phyloP scores from a whole-genome alignment of 2,329 filamentous ascomycete species.

The Phialophora expanda region DNA sequence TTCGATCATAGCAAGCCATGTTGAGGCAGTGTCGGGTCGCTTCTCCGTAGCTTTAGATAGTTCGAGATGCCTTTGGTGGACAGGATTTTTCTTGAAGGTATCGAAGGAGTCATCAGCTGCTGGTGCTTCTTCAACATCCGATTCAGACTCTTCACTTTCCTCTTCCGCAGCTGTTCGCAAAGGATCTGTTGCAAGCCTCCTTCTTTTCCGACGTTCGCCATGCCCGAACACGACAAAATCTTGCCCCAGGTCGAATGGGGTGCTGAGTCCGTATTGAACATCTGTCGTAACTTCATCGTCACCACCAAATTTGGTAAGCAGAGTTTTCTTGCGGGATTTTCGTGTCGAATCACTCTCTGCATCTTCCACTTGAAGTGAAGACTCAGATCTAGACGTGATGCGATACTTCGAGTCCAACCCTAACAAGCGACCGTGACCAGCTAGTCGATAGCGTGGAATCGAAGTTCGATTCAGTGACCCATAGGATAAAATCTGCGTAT shows the following conservation, averaged over 20 bases:
- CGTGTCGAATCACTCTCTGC: conserved; percentile 47
- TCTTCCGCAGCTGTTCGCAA: conserved; percentile 52
- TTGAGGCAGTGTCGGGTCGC: conserved; percentile 67
- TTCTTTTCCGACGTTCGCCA: conserved; percentile 26
- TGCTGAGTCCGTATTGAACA: conserved; percentile 32
- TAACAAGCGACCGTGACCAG: conserved; percentile 70
- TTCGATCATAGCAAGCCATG: conserved; percentile 79
- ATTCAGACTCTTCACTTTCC: conserved; percentile 56
- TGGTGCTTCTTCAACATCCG: conserved; percentile 45
- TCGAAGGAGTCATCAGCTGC: conserved; percentile 59
- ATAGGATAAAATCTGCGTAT: conserved; percentile 75
- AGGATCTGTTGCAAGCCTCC: conserved; percentile 31
- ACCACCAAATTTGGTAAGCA: conserved; percentile 43
- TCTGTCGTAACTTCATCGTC: conserved; percentile 40
- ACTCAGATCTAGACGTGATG: conserved; percentile 69
- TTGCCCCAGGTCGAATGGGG: conserved; percentile 32
- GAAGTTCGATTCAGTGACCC: conserved; percentile 73
- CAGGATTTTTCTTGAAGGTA: conserved; percentile 46
- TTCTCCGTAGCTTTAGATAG: conserved; percentile 69
- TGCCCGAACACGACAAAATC: conserved; percentile 46
- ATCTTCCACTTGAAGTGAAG: conserved; percentile 52
- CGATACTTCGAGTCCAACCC: conserved; percentile 65
- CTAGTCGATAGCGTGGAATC: conserved; percentile 72
- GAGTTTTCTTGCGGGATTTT: conserved; percentile 46
- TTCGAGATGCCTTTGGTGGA: conserved; percentile 53